phyloP scores from a whole-genome alignment of 495 filamentous ascomycete genomes.

The Aspergillus carlsbadensis region DNA sequence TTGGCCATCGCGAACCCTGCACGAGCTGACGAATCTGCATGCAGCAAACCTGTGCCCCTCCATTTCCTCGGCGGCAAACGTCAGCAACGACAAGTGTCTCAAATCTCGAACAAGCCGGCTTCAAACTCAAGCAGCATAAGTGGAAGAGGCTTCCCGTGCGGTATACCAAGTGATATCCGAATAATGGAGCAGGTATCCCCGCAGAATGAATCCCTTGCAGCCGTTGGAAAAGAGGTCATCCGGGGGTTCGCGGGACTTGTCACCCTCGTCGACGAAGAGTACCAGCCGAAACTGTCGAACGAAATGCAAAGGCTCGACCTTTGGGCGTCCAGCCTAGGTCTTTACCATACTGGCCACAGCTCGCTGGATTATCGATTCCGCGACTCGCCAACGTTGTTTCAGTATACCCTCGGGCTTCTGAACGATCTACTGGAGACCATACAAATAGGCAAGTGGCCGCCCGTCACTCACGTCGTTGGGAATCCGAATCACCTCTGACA shows the following conservation, averaged over 20 bases:
- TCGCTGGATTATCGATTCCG: slow-evolving; percentile 2
- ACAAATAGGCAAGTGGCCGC: too few relatives aligned
- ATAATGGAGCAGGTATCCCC: too few relatives aligned
- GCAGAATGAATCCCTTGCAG: too few relatives aligned
- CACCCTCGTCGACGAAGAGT: neutral
- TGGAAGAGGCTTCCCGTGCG: too few relatives aligned
- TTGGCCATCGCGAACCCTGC: neutral
- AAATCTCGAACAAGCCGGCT: too few relatives aligned
- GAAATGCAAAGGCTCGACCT: neutral
- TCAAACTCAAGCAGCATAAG: too few relatives aligned
- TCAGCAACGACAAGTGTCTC: too few relatives aligned
- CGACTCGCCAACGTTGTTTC: neutral
- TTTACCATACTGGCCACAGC: neutral
- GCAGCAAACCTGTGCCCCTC: neutral
- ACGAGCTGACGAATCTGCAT: neutral
- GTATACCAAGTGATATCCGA: too few relatives aligned
- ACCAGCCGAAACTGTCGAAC: neutral
- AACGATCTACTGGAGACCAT: neutral
- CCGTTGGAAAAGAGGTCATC: neutral
- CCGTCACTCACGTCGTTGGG: too few relatives aligned
- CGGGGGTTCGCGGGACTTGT: neutral
- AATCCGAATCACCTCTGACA: too few relatives aligned
- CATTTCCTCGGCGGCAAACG: too few relatives aligned
- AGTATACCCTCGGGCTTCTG: neutral
- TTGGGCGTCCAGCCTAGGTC: neutral